These are phyloP conservation scores for Meripilus lineatus DNA, from an alignment of 1,284 basidiomycete genomes.

Conservation along the genomic window DNA sequence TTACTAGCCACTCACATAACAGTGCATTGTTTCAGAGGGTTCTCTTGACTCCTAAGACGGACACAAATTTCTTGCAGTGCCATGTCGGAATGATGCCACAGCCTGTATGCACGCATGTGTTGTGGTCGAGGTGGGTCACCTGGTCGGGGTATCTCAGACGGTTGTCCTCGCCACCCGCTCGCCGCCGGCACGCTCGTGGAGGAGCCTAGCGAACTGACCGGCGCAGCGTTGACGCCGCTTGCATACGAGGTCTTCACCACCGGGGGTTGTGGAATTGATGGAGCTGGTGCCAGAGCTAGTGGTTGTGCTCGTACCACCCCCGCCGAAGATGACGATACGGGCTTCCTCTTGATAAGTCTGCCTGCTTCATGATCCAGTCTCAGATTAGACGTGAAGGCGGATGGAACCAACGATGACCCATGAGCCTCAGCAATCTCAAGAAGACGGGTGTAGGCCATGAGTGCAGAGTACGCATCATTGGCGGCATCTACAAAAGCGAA, in stretches of 20 bases:
- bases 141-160: conserved; percentile 4
- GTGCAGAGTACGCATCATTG: conserved; percentile 52
- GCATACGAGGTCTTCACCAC: neutral
- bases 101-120: conserved; percentile 49
- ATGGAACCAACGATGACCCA: conserved; percentile 23
- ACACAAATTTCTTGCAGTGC: conserved; percentile 45
- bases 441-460: conserved; percentile 44
- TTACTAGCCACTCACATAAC: conserved; percentile 44
- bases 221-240: neutral
- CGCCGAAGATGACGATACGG: neutral
- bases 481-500: conserved; percentile 45
- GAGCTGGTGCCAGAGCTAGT: neutral
- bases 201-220: neutral
- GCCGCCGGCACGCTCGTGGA: neutral
- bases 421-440: conserved; percentile 30
- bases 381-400: conserved; percentile 28
- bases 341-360: conserved; percentile 2
- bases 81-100: conserved; percentile 45
- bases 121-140: conserved; percentile 27
- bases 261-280: neutral
- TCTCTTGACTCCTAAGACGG: conserved; percentile 32
- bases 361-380: conserved; percentile 11
- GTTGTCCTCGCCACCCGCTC: too few species aligned
- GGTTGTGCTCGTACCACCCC: neutral
- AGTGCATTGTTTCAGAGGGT: conserved; percentile 46